These are phyloP conservation scores for Hygrocybe punicea DNA, from an alignment of 768 basidiomycete species.

Conservation along the genomic window DNA sequence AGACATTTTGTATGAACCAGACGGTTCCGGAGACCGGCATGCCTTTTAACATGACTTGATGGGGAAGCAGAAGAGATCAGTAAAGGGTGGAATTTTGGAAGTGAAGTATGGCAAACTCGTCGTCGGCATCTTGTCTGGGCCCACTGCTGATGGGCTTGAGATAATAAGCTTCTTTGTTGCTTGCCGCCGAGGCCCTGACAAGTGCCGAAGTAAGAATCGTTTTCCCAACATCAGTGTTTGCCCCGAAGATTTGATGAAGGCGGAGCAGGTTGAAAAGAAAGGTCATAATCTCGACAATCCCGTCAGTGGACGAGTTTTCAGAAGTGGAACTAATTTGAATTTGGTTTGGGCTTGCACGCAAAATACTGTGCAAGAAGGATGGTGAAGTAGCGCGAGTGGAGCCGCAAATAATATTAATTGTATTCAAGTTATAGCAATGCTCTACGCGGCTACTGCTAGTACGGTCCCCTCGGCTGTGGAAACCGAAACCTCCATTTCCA, in stretches of 20 bases:
- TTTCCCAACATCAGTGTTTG: slow-evolving; percentile 96
- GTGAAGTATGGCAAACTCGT: slow-evolving; percentile 52
- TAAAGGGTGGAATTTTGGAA: neutral
- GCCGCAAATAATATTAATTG: no score
- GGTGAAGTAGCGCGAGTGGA: no score
- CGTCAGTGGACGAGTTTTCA: no score
- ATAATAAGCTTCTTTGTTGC: slow-evolving; percentile 55
- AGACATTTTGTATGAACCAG: slow-evolving; percentile 65
- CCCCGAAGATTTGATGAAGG: slow-evolving; percentile 89
- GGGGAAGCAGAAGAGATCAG: slow-evolving; percentile 2
- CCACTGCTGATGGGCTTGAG: slow-evolving; percentile 94
- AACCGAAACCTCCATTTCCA: slow-evolving; percentile 7
- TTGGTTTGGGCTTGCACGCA: no score
- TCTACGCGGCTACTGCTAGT: no score
- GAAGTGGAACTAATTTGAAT: no score
- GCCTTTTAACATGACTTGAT: slow-evolving; percentile 62
- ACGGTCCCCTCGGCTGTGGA: no score
- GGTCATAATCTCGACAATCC: slow-evolving; percentile 48
- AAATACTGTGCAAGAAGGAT: no score
- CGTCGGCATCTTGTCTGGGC: slow-evolving; percentile 74
- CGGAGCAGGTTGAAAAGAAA: slow-evolving; percentile 82
- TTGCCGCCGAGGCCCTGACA: slow-evolving; percentile 67
- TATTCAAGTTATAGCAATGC: no score
- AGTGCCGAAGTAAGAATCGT: slow-evolving; percentile 86
- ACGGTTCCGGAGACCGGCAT: slow-evolving; percentile 39